Evolutionary conservation across 2,329 filamentous ascomycete genomes (phyloP).

Genomic region (Fusarium coicis): DNA sequence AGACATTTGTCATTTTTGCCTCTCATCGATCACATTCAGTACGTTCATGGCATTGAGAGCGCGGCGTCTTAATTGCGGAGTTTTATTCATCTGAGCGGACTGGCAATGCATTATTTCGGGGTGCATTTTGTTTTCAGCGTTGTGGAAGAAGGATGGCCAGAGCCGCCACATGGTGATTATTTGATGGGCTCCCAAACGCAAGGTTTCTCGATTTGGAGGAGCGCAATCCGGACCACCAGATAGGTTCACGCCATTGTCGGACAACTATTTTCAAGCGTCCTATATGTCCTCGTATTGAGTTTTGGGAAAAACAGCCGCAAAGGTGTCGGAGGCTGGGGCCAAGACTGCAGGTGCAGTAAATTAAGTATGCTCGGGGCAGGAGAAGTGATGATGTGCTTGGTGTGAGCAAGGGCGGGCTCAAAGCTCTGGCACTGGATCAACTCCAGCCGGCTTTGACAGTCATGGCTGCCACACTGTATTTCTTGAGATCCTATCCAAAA

Average conservation of each 20-base stretch:
- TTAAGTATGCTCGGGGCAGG: neutral
- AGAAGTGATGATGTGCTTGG: neutral
- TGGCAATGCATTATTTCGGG: conserved; percentile 40
- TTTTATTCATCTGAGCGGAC: conserved; percentile 41
- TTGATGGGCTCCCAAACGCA: conserved; percentile 1
- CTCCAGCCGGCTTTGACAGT: neutral
- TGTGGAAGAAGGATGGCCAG: conserved; percentile 11
- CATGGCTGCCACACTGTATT: neutral
- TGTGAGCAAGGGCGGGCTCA: neutral
- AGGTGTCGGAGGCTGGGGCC: neutral
- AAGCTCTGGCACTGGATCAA: neutral
- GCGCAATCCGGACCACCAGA: neutral
- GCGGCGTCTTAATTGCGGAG: conserved; percentile 48
- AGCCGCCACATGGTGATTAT: neutral
- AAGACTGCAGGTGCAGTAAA: neutral
- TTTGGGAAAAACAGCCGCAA: neutral
- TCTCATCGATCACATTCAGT: conserved; percentile 39
- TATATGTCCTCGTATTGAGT: conserved; percentile 1
- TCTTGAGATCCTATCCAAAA: neutral
- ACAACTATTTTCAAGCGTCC: neutral
- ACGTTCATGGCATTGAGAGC: conserved; percentile 49
- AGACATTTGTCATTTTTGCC: conserved; percentile 35
- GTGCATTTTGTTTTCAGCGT: conserved; percentile 41
- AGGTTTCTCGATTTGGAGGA: conserved; percentile 15
- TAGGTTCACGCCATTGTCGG: neutral